Base-by-base conservation (phyloP, 2,329 filamentous ascomycete genomes). In the Biscogniauxia sp. region DNA sequence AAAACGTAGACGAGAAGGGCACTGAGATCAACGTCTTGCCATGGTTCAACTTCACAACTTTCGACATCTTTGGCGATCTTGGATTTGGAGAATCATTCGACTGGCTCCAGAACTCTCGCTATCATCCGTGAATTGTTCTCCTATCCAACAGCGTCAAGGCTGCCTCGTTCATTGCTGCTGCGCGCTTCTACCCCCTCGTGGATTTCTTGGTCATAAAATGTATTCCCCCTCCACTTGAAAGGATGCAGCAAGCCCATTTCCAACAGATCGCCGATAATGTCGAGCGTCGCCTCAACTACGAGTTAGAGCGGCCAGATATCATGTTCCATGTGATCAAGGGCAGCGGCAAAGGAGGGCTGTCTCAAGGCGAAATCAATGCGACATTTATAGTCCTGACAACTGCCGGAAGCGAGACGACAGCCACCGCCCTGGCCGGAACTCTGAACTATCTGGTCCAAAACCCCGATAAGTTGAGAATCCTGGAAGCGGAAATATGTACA, bases 21-120 rank as follows among this genome's bases (percentile, higher is more conserved):
- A 45, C 56, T 9, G 56, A 55, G 15, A 17, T 70, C 51, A 56
- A 69, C n/a, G 59, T 71, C 7, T 59, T 23, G 0, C 62, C 61
- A 32, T 70, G 60, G 67, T 68, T 68, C 57, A 69, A 73, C 53
- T 73, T 76, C 61, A 70, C 69, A 0, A 76, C 76, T 0, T 78
- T 79, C 62, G 74, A 76, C 53, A 68, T 77, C 20, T 71, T 76
- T 56, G 70, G 71, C 2, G 73, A 76, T 53, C 64, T 77, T 2
- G 66, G 67, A 4, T 76, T 73, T 58, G 74, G 74, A 0, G 69
- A 73, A 32, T 61, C 65, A 1, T 74, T 74, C 59, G 57, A 70
- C n/a, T 69, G 69, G 51, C 64, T 75, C 49, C 59, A 74, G 58
- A 69, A 61, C 58, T 69, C 55, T 19, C 71, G 54, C 9, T 69